Evolutionary conservation across 2,329 filamentous ascomycete genomes (phyloP).

Genomic region (Rhexocercosporidium sp.): DNA sequence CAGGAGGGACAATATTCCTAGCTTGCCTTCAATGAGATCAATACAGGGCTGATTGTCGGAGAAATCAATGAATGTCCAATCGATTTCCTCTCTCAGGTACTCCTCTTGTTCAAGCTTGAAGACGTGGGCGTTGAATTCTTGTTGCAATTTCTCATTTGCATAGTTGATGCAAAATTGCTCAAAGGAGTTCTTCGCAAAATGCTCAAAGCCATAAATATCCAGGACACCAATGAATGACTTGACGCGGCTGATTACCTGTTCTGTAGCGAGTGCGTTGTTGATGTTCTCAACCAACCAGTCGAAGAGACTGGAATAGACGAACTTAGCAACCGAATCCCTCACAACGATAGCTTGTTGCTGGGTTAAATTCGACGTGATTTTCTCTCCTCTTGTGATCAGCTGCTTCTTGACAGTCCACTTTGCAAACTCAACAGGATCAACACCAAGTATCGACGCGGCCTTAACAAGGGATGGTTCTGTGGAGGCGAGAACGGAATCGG

Average conservation of each 20-base stretch:
- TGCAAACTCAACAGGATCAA: conserved; percentile 83
- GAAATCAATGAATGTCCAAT: conserved; percentile 99
- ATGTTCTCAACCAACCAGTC: conserved; percentile 99
- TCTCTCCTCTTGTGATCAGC: conserved; percentile 92
- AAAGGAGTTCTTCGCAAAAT: conserved; percentile 99
- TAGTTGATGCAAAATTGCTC: conserved; percentile 99
- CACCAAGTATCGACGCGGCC: conserved; percentile 85
- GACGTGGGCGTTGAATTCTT: conserved; percentile 99
- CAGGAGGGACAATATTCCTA: conserved; percentile 88
- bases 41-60: conserved; percentile 99
- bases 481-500: conserved; percentile 81
- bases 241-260: conserved; percentile 82
- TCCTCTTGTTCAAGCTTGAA: conserved; percentile 99
- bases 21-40: conserved; percentile 94
- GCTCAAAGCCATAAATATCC: conserved; percentile 99
- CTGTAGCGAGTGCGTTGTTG: conserved; percentile 87
- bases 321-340: conserved; percentile 96
- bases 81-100: conserved; percentile 93
- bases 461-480: conserved; percentile 82
- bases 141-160: conserved; percentile 97
- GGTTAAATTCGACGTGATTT: conserved; percentile 94
- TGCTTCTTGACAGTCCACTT: conserved; percentile 99
- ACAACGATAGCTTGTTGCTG: conserved; percentile 94
- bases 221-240: conserved; percentile 95
- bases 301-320: conserved; percentile 97